Evolutionary conservation across 2,329 filamentous ascomycete genomes (phyloP), one percentile per base, ranked within the genome.

Genomic region (Alternaria brassicae): DNA sequence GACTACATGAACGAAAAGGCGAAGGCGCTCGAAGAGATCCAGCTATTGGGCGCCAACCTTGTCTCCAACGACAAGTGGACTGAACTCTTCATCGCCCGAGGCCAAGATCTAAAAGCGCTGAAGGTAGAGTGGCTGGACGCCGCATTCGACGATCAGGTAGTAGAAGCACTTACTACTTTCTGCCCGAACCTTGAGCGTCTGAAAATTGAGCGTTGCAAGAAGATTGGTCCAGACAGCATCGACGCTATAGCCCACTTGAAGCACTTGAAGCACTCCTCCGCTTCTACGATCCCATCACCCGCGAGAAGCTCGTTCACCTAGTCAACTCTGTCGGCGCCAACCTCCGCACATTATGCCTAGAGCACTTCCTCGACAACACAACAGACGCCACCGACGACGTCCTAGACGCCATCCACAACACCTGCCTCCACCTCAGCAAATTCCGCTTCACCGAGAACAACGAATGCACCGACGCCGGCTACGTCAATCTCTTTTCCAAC

Each of bases 51-150:
- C 10, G 88, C 92, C 9, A 98, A 97, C 66, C 86, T 98, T 1
- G 81, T 98, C 15, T 88, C 89, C 9, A 88, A 95, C 60, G 81
- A 84, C 4, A 88, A 87, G 72, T 97, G 93, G 93, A 83, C 85
- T 51, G 82, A 85, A 48, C 88, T 91, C 48, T 86, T 97, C 53
- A 79, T 81, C 12, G 82, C 83, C 50, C 88, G 90, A 58, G 93
- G 93, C 10, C 68, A 80, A 8, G 77, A 84, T 21, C 82, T 97
- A 12, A 85, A 88, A 67, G 83, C 83, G 0, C 77, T 98, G 19
- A 91, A 93, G 69, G 84, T 97, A 2, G 93, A 92, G 71, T 93
- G 90, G 78, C 90, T 95, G 0, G 93, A 97, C 75, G 89, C 85
- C 52, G 88, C 93, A 30, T 90, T 98, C 65, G 87, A 89, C 39